phyloP scores from a whole-genome alignment of 345 rosid genomes.

The Anastatica hierochuntica region DNA sequence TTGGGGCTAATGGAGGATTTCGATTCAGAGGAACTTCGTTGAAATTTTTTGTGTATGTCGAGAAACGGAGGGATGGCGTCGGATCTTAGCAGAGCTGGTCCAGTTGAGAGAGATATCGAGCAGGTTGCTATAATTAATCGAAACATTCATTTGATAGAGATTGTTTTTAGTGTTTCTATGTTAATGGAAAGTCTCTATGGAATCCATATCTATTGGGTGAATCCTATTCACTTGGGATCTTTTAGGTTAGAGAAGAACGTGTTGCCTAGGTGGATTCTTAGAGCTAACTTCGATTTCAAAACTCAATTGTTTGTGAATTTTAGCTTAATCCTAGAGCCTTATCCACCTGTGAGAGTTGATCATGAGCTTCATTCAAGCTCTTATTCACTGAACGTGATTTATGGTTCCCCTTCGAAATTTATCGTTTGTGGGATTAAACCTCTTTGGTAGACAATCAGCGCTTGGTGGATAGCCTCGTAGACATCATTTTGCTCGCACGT shows the following conservation, averaged over 20 bases:
- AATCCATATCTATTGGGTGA: not conserved
- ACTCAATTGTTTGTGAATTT: not conserved
- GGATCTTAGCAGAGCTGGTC: slow-evolving; percentile 77
- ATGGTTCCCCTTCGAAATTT: not conserved
- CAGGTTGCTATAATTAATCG: slow-evolving; percentile 42
- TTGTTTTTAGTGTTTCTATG: no score
- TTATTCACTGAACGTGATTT: not conserved
- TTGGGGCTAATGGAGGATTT: slow-evolving; percentile 24
- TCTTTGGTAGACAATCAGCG: not conserved
- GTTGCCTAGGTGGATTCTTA: not conserved
- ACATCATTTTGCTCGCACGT: not conserved
- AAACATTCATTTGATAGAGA: not conserved
- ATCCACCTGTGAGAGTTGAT: not conserved
- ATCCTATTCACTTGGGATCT: not conserved
- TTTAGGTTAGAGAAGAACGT: slow-evolving; percentile 12
- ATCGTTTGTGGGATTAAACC: not conserved
- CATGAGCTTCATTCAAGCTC: not conserved
- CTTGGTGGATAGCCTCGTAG: not conserved
- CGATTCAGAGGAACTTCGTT: slow-evolving; percentile 29
- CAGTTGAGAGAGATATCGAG: slow-evolving; percentile 75
- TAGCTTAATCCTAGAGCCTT: not conserved
- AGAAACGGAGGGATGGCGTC: slow-evolving; percentile 69
- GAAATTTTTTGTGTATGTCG: slow-evolving; percentile 24
- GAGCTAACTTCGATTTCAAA: not conserved
- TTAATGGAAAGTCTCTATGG: no score